Evolutionary conservation across 176 grass and related monocot species (phyloP), one percentile per base, ranked within the genome.

Genomic region (Bothriochloa decipiens): DNA sequence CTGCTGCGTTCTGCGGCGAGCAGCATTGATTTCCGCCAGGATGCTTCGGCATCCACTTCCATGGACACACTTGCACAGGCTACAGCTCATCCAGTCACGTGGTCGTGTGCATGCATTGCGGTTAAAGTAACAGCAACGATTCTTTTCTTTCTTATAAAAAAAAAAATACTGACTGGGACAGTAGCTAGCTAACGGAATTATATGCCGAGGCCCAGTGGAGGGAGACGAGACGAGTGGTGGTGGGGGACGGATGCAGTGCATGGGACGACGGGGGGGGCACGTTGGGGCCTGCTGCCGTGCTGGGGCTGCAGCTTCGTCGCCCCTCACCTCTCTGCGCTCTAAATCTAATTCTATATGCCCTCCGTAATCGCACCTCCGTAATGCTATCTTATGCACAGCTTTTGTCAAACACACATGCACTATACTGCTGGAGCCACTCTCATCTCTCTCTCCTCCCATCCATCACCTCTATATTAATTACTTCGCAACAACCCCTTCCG

Each of bases 61-160:
- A 37, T 62, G 69, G 84, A 84, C 80, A 87, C 79, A n/a, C n/a
- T 78, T 41, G 75, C 75, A 39, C 89, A 83, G 84, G 75, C 75
- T 84, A 84, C 89, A 91, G 89, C 89, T 90, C 89, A 90, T 62
- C 40, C 49, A 53, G 49, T 80, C 89, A 87, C 89, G 89, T 90
- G 89, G 17, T 18, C n/a, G 80, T 33, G 60, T 37, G 75, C 37
- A 62, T 81, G 83, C 76, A 75, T 77, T 77, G 49, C 50, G 47
- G 82, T 81, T 82, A 67, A 81, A 77, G 88, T 80, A 81, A 65
- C 78, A 77, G 35, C 73, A 72, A 26, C n/a, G 35, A 83, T 88
- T 83, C 72, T 55, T 77, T 70, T 32, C 12, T 14, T 7, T 16
- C 11, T n/a, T n/a, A n/a, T n/a, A n/a, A 2, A 0, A 7, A 20